Evolutionary conservation across 257 asterid genomes (phyloP).

Genomic region (Rubia yunnanensis): DNA sequence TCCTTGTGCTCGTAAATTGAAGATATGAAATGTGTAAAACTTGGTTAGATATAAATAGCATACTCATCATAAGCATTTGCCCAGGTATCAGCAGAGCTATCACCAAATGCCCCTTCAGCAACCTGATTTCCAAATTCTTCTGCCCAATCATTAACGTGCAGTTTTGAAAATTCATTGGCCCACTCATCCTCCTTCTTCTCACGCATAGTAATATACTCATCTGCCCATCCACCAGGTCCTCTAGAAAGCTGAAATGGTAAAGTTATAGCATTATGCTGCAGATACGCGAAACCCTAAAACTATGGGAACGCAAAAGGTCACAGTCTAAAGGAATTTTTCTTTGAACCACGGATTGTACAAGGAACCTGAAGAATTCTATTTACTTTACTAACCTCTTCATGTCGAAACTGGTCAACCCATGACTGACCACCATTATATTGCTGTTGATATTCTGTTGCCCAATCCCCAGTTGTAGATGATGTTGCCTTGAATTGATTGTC

Average conservation of each 20-base stretch:
- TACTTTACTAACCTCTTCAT: conserved; percentile 65
- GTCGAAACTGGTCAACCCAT: conserved; percentile 87
- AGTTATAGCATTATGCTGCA: conserved; percentile 10
- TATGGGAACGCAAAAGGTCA: neutral
- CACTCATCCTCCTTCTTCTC: conserved; percentile 67
- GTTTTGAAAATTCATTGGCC: conserved; percentile 87
- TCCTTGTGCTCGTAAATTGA: neutral
- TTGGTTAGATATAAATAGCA: conserved; percentile 20
- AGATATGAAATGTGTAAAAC: neutral
- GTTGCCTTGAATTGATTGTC: conserved; percentile 87
- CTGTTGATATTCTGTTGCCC: conserved; percentile 87
- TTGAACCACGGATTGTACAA: neutral
- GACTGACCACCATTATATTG: conserved; percentile 70
- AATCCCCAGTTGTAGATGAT: conserved; percentile 63
- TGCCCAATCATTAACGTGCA: conserved; percentile 86
- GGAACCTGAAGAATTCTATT: neutral
- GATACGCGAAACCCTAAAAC: conserved; percentile 1
- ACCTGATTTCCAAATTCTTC: conserved; percentile 90
- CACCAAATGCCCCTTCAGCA: conserved; percentile 78
- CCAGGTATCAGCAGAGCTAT: conserved; percentile 75
- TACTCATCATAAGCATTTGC: conserved; percentile 95
- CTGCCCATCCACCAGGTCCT: conserved; percentile 80
- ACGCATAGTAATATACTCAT: conserved; percentile 72
- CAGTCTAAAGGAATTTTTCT: neutral
- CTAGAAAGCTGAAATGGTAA: conserved; percentile 54